phyloP scores from a whole-genome alignment of 2,329 filamentous ascomycete genomes.

The Fusarium neocosmosporiellum region DNA sequence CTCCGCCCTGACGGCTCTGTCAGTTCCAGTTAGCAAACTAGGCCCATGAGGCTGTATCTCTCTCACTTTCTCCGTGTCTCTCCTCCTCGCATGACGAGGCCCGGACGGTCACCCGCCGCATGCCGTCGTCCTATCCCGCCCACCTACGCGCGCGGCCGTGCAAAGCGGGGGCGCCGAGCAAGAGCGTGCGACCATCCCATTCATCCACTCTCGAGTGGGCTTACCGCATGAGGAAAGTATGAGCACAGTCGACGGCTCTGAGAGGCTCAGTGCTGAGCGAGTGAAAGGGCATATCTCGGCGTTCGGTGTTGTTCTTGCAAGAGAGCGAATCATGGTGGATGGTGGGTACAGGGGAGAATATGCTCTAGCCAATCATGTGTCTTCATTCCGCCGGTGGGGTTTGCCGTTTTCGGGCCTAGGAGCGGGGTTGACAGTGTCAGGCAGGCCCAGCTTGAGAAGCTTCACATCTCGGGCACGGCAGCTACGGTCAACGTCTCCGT shows the following conservation, averaged over 20 bases:
- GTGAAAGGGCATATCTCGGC: slow-evolving; percentile 45
- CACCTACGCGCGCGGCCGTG: background rate
- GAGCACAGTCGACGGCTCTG: slow-evolving; percentile 3
- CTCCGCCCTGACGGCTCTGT: background rate
- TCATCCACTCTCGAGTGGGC: slow-evolving; percentile 23
- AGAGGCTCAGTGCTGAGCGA: background rate
- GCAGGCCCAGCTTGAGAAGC: background rate
- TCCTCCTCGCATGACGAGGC: slow-evolving; percentile 12
- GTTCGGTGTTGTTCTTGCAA: slow-evolving; percentile 39
- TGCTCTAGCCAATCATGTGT: slow-evolving; percentile 12
- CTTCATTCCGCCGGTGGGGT: slow-evolving; percentile 14
- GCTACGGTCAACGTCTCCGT: slow-evolving; percentile 28
- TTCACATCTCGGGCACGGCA: slow-evolving; percentile 14
- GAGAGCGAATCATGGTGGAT: slow-evolving; percentile 15
- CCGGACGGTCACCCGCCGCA: slow-evolving; percentile 29
- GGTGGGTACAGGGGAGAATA: slow-evolving; percentile 12
- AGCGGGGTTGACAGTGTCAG: slow-evolving; percentile 16
- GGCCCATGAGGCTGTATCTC: slow-evolving; percentile 1
- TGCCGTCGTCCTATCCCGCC: slow-evolving; percentile 15
- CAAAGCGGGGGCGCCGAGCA: slow-evolving; percentile 30
- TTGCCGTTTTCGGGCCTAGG: slow-evolving; percentile 26
- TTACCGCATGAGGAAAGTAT: slow-evolving; percentile 42
- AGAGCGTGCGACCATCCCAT: slow-evolving; percentile 30
- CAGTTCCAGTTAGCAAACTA: background rate
- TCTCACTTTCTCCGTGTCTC: background rate